Conservation (phyloP, 2,329 filamentous ascomycete species). For the Colletotrichum eremochloae region DNA sequence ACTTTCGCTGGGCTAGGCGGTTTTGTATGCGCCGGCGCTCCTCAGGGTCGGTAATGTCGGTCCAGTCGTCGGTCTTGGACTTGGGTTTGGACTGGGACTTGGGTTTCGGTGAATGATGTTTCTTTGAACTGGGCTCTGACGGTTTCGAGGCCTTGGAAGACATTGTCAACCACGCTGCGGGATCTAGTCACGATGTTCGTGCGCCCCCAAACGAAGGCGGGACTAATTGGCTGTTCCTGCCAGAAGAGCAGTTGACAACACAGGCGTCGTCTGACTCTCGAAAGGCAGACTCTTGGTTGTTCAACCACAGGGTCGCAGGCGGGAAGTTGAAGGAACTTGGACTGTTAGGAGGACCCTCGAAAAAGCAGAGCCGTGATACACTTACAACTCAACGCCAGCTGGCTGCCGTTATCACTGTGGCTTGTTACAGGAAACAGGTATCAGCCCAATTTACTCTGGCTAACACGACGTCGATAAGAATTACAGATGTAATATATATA, state of each 20-base stretch:
- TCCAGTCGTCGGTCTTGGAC: slow-evolving; percentile 73
- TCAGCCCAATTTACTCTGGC: no score
- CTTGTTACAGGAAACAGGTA: neutral
- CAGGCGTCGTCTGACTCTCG: neutral
- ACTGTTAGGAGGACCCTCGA: neutral
- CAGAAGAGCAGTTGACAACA: neutral
- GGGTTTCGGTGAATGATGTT: slow-evolving; percentile 50
- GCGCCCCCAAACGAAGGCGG: no score
- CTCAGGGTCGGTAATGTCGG: slow-evolving; percentile 76
- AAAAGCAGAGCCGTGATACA: neutral
- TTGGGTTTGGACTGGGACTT: slow-evolving; percentile 52
- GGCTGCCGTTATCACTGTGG: neutral
- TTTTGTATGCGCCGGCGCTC: slow-evolving; percentile 83
- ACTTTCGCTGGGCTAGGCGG: slow-evolving; percentile 80
- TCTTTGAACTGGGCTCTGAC: slow-evolving; percentile 47
- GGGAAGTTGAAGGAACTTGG: neutral
- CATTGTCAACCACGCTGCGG: slow-evolving; percentile 48
- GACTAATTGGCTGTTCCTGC: neutral
- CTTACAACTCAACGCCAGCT: neutral
- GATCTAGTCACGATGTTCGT: neutral
- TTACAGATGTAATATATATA: neutral
- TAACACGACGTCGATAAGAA: neutral
- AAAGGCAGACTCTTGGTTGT: neutral
- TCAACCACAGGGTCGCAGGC: neutral
- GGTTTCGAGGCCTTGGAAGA: slow-evolving; percentile 48